phyloP scores from a whole-genome alignment of 2,329 filamentous ascomycete species.

The Aspergillus ruber region DNA sequence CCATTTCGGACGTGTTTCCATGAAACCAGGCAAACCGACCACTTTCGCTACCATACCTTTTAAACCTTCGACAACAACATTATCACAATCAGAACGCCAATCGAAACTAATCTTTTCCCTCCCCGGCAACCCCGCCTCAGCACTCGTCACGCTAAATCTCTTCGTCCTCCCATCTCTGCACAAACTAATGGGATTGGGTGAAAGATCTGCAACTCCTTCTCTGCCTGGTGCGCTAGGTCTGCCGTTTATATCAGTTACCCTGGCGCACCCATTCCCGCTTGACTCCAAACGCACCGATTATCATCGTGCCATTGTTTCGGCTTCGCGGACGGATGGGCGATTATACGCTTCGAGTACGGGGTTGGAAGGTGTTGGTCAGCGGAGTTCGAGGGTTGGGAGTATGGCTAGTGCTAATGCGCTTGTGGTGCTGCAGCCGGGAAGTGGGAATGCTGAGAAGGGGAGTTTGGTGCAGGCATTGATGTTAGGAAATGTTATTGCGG shows the following conservation, averaged over 20 bases:
- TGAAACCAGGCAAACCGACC: constrained; percentile 98
- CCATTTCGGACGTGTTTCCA: constrained; percentile 89
- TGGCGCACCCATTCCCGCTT: constrained; percentile 66
- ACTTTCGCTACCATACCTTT: constrained; percentile 85
- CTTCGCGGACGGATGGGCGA: constrained; percentile 55
- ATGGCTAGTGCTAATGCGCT: constrained; percentile 83
- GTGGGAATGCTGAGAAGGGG: constrained; percentile 60
- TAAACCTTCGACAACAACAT: constrained; percentile 42
- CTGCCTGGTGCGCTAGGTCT: constrained; percentile 55
- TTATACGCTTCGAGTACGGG: constrained; percentile 77
- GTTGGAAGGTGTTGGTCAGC: constrained; percentile 54
- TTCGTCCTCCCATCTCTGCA: constrained; percentile 88
- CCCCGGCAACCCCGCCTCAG: constrained; percentile 89
- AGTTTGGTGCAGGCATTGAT: constrained; percentile 68
- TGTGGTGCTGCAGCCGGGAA: constrained; percentile 51
- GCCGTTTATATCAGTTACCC: constrained; percentile 61
- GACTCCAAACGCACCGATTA: constrained; percentile 80
- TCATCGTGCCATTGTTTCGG: constrained; percentile 71
- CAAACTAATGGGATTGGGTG: constrained; percentile 60
- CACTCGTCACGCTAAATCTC: constrained; percentile 85
- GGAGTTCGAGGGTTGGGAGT: constrained; percentile 85
- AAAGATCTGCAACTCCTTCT: constrained; percentile 32
- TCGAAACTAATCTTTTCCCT: constrained; percentile 77
- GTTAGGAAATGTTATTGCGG: constrained; percentile 53
- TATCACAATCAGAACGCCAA: constrained; percentile 48